These are phyloP conservation scores for Chytriomyces hyalinus DNA, from an alignment of 192 early-diverging fungal genomes.

Conservation along the genomic window DNA sequence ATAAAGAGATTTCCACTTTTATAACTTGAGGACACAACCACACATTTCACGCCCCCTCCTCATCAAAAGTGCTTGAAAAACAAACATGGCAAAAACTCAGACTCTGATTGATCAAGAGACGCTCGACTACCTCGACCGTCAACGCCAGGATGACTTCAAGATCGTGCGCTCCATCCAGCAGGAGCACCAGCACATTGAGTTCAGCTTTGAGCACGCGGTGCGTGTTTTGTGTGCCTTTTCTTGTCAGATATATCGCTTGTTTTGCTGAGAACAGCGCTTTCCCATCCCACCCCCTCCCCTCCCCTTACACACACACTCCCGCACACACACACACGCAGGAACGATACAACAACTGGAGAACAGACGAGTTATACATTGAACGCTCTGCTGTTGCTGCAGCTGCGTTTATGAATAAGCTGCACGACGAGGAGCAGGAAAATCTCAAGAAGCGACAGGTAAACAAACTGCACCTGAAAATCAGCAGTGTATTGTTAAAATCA, in stretches of 20 bases:
- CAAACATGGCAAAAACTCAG: background rate
- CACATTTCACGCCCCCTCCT: too few relatives aligned
- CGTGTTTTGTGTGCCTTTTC: background rate
- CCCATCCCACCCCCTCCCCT: too few relatives aligned
- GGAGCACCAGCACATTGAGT: background rate
- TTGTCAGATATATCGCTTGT: too few relatives aligned
- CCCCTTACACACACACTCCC: too few relatives aligned
- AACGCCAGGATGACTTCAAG: background rate
- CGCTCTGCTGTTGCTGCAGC: conserved; percentile 29
- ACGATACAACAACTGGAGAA: conserved; percentile 40
- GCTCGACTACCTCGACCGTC: background rate
- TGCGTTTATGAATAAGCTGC: conserved; percentile 32
- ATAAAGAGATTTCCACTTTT: too few relatives aligned
- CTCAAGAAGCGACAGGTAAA: conserved; percentile 36
- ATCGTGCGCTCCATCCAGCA: background rate
- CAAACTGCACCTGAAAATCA: background rate
- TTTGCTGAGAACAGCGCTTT: too few relatives aligned
- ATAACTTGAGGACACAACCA: too few relatives aligned
- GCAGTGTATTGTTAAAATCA: background rate
- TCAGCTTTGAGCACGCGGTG: background rate
- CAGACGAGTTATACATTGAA: conserved; percentile 40
- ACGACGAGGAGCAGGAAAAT: conserved; percentile 38
- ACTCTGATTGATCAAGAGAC: background rate
- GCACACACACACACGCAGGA: background rate
- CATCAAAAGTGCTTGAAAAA: too few relatives aligned